Base-by-base conservation (phyloP, 495 filamentous ascomycete species). In the Aspergillus sparsus region DNA sequence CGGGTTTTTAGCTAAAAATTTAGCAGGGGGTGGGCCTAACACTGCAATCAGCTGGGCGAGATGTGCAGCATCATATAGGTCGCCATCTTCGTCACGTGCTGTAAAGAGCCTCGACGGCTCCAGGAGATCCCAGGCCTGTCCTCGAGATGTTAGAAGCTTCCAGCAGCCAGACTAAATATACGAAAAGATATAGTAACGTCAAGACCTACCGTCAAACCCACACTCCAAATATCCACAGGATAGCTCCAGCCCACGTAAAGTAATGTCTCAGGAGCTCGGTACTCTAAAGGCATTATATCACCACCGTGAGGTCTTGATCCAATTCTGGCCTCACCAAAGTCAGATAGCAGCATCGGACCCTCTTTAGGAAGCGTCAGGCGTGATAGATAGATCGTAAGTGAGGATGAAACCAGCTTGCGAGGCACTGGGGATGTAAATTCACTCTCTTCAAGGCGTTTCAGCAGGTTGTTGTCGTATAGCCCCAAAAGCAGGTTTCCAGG, bases 141-240 rank as follows among this genome's bases (percentile, higher is more conserved):
- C 6, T 45, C 21, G 6, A 13, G n/a, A 16, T 46, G 6, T 16
- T 49, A 27, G 33, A 50, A 33, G 16, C 31, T 27, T 55, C 51
- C 49, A 54, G 49, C 34, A 53, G 47, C 42, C 6, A n/a, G 15
- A 42, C 15, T n/a, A 31, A 39, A 49, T 53, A 34, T 6, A 53
- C 27, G 18, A 37, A 50, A 42, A 36, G 18, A 75, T 63, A 75
- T 74, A 60, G 34, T 51, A 54, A 41, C 31, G 49, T 31, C 53
- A 18, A 33, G 49, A 61, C 62, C 4, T 65, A 83, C 79, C 72
- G 80, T 71, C 41, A 78, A 72, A 7, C 76, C 80, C 36, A 76
- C 69, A 58, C 73, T 77, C 80, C 80, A 82, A 33, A 82, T 77
- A 65, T 82, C 80, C 49, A 81, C 69, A 3, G 67, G 55, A 59